Conservation (phyloP, 2,329 filamentous ascomycete species). For the Hymenoscyphus salicellus region DNA sequence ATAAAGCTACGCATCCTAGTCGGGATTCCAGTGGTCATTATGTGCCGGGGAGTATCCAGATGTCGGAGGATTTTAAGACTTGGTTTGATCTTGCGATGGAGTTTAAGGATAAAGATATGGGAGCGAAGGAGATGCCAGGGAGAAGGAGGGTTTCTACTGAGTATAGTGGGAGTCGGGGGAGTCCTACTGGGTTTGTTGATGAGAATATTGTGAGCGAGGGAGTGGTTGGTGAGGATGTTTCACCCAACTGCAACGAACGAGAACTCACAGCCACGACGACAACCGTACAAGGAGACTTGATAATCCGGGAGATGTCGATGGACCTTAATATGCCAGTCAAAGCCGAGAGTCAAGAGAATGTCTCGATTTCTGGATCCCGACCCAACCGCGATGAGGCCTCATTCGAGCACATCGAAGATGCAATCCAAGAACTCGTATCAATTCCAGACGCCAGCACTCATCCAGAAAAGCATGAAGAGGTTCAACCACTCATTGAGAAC, state of each 20-base stretch:
- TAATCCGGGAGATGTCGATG: too few relatives aligned
- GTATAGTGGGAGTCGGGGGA: neutral
- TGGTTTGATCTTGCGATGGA: slow-evolving; percentile 9
- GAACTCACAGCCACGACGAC: too few relatives aligned
- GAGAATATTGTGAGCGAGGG: neutral
- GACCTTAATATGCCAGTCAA: neutral
- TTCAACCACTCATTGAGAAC: neutral
- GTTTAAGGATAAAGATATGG: neutral
- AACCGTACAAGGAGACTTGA: too few relatives aligned
- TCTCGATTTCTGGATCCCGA: neutral
- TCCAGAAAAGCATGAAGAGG: neutral
- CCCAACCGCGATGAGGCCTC: neutral
- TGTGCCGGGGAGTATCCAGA: neutral
- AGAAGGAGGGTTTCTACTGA: neutral
- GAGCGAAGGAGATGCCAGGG: neutral
- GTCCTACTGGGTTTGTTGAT: neutral
- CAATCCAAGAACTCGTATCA: neutral
- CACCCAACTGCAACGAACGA: neutral
- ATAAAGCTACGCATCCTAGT: slow-evolving; percentile 3
- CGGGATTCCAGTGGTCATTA: neutral
- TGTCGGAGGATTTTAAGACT: slow-evolving; percentile 4
- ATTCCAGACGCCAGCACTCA: neutral
- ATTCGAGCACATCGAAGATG: neutral
- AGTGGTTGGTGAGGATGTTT: neutral
- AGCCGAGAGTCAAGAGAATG: neutral